Evolutionary conservation across 2,329 filamentous ascomycete species (phyloP).

Genomic region (Clathrospora elynae): DNA sequence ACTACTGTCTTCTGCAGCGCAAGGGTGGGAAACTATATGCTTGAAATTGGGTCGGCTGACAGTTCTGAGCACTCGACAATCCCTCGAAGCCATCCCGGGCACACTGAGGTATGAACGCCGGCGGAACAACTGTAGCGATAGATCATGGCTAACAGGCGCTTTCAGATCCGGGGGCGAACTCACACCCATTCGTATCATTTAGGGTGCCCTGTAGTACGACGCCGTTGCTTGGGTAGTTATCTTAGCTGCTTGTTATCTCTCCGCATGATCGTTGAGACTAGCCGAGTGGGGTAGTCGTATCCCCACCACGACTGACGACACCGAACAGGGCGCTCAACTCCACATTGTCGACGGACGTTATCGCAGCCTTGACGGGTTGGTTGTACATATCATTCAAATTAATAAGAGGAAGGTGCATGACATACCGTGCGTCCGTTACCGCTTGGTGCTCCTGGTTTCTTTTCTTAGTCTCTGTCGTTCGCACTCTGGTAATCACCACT

Average conservation of each 20-base stretch:
- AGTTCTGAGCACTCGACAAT: neutral
- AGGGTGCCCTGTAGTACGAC: no score
- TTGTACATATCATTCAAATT: conserved; percentile 1
- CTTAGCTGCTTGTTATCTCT: conserved; percentile 14
- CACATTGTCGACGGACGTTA: conserved; percentile 23
- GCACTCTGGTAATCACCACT: no score
- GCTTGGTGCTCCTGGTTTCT: neutral
- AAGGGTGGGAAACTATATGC: neutral
- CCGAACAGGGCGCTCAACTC: conserved; percentile 14
- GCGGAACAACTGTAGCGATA: no score
- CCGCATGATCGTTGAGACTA: conserved; percentile 14
- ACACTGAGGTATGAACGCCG: no score
- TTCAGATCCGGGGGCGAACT: no score
- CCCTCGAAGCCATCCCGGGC: neutral
- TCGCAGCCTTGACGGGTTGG: conserved; percentile 13
- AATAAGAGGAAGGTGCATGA: conserved; percentile 11
- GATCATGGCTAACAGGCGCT: no score
- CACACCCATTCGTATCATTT: no score
- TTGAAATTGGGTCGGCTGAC: no score
- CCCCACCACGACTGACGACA: conserved; percentile 25
- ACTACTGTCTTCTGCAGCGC: conserved; percentile 80
- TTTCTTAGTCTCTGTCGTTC: no score
- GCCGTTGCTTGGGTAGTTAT: no score
- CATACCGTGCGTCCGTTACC: conserved; percentile 11
- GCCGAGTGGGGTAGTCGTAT: conserved; percentile 30